A percentile compares a stretch with the other conserved stretches of the same genome.
These are phyloP conservation scores for Ichthyophthirius multifiliis DNA, from an alignment of 169 alveolate genomes.

Conservation along the genomic window DNA sequence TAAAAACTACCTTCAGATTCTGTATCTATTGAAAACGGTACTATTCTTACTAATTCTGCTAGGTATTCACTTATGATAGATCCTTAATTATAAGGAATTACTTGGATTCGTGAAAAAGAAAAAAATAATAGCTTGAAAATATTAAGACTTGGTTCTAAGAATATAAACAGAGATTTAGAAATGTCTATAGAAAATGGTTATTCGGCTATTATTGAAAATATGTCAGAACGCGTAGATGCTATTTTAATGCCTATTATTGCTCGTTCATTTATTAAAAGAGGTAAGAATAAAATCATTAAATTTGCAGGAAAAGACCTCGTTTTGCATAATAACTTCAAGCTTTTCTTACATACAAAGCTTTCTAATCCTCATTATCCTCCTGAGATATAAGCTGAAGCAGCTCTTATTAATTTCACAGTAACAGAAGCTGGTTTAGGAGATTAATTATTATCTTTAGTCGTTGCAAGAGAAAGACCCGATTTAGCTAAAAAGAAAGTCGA, in stretches of 20 bases:
- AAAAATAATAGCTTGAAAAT: constrained; percentile 85
- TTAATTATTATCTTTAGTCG: constrained; percentile 92
- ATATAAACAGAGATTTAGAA: constrained; percentile 85
- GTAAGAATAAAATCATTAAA: constrained; percentile 84
- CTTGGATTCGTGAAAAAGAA: constrained; percentile 94
- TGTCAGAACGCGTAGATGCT: constrained; percentile 93
- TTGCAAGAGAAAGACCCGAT: constrained; percentile 94
- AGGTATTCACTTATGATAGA: constrained; percentile 95
- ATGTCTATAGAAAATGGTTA: constrained; percentile 83
- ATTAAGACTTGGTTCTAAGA: constrained; percentile 79
- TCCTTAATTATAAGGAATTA: constrained; percentile 95
- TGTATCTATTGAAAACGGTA: constrained; percentile 94
- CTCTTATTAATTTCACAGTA: constrained; percentile 94
- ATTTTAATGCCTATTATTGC: constrained; percentile 93
- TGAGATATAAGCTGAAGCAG: constrained; percentile 94
- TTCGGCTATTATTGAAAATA: constrained; percentile 91
- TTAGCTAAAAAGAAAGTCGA: constrained; percentile 88
- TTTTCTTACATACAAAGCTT: constrained; percentile 92
- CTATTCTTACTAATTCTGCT: constrained; percentile 92
- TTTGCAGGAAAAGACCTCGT: constrained; percentile 91
- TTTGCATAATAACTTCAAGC: constrained; percentile 85
- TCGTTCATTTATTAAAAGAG: constrained; percentile 90
- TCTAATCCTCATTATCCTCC: constrained; percentile 97
- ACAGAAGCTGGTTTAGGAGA: constrained; percentile 95
- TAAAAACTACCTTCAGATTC: constrained; percentile 94